phyloP scores from a whole-genome alignment of 2,329 filamentous ascomycete genomes.

The Orbilia blumenaviensis region DNA sequence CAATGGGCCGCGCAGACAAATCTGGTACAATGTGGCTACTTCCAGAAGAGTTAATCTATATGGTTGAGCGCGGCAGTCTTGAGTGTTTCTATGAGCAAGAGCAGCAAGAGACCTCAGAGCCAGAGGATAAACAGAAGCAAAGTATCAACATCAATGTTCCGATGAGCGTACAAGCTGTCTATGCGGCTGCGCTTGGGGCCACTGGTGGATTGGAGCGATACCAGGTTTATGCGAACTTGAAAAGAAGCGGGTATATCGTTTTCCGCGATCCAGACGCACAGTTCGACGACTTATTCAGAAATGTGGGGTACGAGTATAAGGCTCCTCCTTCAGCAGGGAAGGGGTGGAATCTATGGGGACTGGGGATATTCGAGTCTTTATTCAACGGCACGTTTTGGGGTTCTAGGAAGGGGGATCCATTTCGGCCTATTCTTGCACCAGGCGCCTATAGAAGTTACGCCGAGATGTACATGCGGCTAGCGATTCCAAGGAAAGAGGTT shows the following conservation, averaged over 20 bases:
- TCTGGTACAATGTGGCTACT: slow-evolving; percentile 79
- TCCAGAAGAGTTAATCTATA: slow-evolving; percentile 88
- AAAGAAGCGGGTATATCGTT: slow-evolving; percentile 82
- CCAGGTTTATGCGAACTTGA: slow-evolving; percentile 86
- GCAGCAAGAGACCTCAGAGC: slow-evolving; percentile 60
- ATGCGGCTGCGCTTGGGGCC: slow-evolving; percentile 65
- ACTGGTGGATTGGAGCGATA: slow-evolving; percentile 75
- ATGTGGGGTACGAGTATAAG: slow-evolving; percentile 54
- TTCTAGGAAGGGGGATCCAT: slow-evolving; percentile 11
- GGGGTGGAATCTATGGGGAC: slow-evolving; percentile 34
- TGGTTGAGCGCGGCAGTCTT: slow-evolving; percentile 85
- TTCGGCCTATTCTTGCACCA: slow-evolving; percentile 19
- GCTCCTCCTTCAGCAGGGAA: background rate
- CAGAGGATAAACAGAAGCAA: slow-evolving; percentile 61
- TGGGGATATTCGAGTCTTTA: slow-evolving; percentile 39
- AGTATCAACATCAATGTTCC: slow-evolving; percentile 66
- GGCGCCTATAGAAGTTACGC: slow-evolving; percentile 34
- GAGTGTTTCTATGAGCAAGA: slow-evolving; percentile 74
- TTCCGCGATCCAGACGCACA: slow-evolving; percentile 33
- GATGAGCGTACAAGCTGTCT: slow-evolving; percentile 89
- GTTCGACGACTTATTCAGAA: slow-evolving; percentile 55
- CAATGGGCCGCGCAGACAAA: slow-evolving; percentile 76
- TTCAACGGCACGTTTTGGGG: slow-evolving; percentile 17
- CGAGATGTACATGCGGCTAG: slow-evolving; percentile 37
- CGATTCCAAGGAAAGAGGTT: slow-evolving; percentile 52